Percentiles rank a stretch among this genome's conserved stretches.
Evolutionary conservation across 164 flowering plant species (phyloP).

Genomic region (Magnolia kwangsiensis): DNA sequence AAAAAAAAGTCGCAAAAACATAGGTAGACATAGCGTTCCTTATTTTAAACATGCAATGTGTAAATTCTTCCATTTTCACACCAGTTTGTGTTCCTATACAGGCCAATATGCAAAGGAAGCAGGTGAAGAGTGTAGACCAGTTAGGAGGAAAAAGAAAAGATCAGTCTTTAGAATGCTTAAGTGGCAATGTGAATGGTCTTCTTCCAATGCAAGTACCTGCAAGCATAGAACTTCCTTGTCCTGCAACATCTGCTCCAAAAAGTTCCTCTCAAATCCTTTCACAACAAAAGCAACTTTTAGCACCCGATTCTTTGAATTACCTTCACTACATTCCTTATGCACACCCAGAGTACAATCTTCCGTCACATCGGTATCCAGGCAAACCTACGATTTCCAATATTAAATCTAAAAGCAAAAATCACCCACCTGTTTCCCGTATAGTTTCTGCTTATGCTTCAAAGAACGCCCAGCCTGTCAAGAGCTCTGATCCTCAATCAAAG

Average conservation of each 20-base stretch:
- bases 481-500: conserved; percentile 29
- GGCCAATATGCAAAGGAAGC: conserved; percentile 31
- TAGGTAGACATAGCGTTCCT: too few relatives aligned
- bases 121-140: conserved; percentile 23
- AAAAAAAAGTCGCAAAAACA: too few relatives aligned
- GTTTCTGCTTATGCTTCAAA: conserved; percentile 41
- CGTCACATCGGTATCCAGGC: conserved; percentile 30
- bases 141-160: conserved; percentile 25
- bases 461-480: conserved; percentile 26
- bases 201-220: not conserved
- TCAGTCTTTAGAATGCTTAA: conserved; percentile 13
- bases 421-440: conserved; percentile 28
- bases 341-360: conserved; percentile 24
- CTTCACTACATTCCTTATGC: conserved; percentile 22
- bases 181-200: conserved; percentile 17
- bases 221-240: not conserved
- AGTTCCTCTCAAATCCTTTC: not conserved
- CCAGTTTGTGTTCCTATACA: conserved; percentile 13
- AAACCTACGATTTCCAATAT: conserved; percentile 20
- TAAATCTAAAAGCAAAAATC: conserved; percentile 32
- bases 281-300: conserved; percentile 4
- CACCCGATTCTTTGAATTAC: conserved; percentile 28
- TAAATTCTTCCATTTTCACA: not conserved
- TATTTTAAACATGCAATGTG: not conserved
- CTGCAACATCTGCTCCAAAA: not conserved